Evolutionary conservation across 2,329 filamentous ascomycete species (phyloP), one percentile per base, ranked within the genome.

Genomic region (Magnaporthales sp.): DNA sequence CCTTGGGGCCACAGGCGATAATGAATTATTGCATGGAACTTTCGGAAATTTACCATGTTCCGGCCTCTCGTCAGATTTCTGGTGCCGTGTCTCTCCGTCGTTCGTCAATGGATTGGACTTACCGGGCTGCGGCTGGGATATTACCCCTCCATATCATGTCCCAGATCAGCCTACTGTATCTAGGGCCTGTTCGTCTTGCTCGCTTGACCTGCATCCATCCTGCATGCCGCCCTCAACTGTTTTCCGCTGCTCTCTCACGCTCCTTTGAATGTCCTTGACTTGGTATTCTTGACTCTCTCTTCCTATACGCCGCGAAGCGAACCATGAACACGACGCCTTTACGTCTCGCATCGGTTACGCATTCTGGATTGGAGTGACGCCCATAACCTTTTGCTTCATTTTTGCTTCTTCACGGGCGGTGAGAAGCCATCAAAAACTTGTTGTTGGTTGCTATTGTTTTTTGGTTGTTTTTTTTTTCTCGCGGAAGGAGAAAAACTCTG

Each of bases 1-100:
- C 54, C 54, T n/a, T 19, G 38, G 15, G 11, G 54, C 10, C 2
- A 22, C n/a, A 26, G 54, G 54, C 54, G 54, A 58, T 58, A 58
- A 58, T 58, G 54, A 58, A 58, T 58, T 58, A 58, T 58, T 58
- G 54, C 54, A 58, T 58, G 54, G 54, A 58, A n/a, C 10, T n/a
- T 10, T 58, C 54, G 54, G 54, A 58, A 58, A 58, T 58, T 58
- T 58, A 58, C 54, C 54, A 58, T 58, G 54, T 26, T 58, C 54
- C 54, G 54, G 3, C 3, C 54, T 26, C 24, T 58, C 54, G 24
- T 22, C 54, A 26, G 54, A 26, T 58, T 38, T 58, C 24, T 58
- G 54, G n/a, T 58, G 8, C 54, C 54, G 54, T 58, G n/a, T 11
- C 24, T 58, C 11, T 13, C 54, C 11, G 54, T 58, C 54, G 38